Percentiles rank a stretch among this genome's conserved stretches.
These are phyloP conservation scores for Ceratobasidium sp. DNA, from an alignment of 1,284 basidiomycete genomes.

Conservation along the genomic window DNA sequence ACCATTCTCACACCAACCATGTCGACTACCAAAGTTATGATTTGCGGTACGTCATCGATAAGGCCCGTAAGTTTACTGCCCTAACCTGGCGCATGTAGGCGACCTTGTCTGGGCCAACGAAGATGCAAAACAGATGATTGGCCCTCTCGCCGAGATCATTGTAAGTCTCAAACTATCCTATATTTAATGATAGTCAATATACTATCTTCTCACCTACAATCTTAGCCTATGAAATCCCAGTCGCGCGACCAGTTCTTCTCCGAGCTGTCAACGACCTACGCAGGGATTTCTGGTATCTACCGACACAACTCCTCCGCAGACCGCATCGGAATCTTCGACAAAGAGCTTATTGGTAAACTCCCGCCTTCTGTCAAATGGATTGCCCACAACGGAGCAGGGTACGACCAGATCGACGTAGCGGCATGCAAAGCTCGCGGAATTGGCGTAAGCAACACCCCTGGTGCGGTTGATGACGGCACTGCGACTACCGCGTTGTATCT, in stretches of 20 bases:
- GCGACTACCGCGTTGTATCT: conserved; percentile 91
- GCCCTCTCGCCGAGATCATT: conserved; percentile 77
- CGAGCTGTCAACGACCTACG: conserved; percentile 79
- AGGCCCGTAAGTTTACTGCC: background rate
- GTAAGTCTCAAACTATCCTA: conserved; percentile 64
- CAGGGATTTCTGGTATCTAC: conserved; percentile 82
- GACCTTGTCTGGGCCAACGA: conserved; percentile 84
- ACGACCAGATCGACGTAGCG: conserved; percentile 84
- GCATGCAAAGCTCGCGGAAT: conserved; percentile 83
- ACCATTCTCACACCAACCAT: conserved; percentile 46
- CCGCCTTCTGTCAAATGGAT: conserved; percentile 83
- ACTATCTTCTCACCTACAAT: conserved; percentile 2
- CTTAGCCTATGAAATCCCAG: conserved; percentile 73
- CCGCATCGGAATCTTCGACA: conserved; percentile 82
- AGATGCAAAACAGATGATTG: conserved; percentile 75
- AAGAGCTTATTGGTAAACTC: conserved; percentile 77
- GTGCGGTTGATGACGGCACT: conserved; percentile 91
- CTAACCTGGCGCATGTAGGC: conserved; percentile 60
- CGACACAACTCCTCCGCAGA: conserved; percentile 76
- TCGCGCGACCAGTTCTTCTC: conserved; percentile 77
- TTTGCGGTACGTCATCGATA: conserved; percentile 56
- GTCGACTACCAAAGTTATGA: conserved; percentile 58
- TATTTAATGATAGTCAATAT: background rate
- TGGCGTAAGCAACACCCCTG: conserved; percentile 89
- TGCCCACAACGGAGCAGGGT: conserved; percentile 93